Conservation (phyloP, 2,329 filamentous ascomycete species). For the Colletotrichum noveboracense region DNA sequence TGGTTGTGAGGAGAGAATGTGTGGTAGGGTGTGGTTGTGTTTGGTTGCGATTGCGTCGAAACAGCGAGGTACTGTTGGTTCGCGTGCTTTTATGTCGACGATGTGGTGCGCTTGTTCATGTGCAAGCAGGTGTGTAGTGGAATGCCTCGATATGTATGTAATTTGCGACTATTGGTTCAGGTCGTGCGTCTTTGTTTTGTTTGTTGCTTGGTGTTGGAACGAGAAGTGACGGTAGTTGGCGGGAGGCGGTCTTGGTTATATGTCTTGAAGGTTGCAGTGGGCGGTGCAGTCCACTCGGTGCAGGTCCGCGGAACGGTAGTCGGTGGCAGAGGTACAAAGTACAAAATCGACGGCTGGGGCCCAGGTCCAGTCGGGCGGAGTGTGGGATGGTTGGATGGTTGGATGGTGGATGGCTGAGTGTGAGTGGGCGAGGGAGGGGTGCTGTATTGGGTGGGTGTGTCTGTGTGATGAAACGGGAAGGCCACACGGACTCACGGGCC, state of each 20-base stretch:
- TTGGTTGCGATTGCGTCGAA: neutral
- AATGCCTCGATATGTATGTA: neutral
- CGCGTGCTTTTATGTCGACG: neutral
- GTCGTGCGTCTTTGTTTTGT: constrained; percentile 6
- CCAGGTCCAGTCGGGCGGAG: constrained; percentile 7
- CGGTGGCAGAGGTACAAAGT: neutral
- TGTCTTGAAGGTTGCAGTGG: neutral
- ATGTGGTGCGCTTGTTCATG: neutral
- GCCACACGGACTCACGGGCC: constrained; percentile 19
- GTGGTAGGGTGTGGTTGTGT: neutral
- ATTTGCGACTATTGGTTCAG: neutral
- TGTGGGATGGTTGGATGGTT: constrained; percentile 8
- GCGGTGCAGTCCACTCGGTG: neutral
- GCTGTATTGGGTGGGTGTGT: neutral
- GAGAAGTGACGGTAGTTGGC: neutral
- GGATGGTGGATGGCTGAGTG: constrained; percentile 10
- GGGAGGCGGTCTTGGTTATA: constrained; percentile 21
- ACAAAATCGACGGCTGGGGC: neutral
- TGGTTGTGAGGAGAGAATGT: neutral
- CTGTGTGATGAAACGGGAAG: constrained; percentile 24
- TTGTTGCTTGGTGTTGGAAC: neutral
- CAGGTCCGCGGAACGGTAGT: neutral
- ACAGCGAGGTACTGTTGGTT: neutral
- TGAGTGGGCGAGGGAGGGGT: neutral
- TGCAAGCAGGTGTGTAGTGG: neutral